Evolutionary conservation across 2,329 filamentous ascomycete genomes (phyloP).

Genomic region (Diaporthe batatas): DNA sequence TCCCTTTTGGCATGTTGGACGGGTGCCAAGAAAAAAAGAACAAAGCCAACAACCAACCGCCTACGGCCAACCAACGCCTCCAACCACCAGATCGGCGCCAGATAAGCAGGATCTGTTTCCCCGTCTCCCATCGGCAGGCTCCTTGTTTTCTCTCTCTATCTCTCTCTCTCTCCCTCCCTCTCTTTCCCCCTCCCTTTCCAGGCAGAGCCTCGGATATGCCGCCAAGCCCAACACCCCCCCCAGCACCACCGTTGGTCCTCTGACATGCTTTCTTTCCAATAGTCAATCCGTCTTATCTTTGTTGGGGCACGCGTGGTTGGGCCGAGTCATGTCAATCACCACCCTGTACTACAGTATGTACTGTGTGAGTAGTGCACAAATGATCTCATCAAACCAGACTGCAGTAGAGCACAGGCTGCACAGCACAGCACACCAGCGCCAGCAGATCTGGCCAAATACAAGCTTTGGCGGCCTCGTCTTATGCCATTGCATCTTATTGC

Average conservation of each 20-base stretch:
- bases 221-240: slow-evolving; percentile 15
- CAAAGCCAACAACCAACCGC: background rate
- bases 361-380: no score
- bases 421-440: no score
- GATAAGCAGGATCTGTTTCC: background rate
- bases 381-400: slow-evolving; percentile 17
- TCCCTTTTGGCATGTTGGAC: background rate
- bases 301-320: background rate
- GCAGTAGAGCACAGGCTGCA: no score
- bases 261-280: slow-evolving; percentile 11
- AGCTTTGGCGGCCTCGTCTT: background rate
- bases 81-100: background rate
- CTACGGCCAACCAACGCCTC: background rate
- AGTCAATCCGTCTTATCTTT: slow-evolving; percentile 15
- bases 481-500: slow-evolving; percentile 24
- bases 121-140: slow-evolving; percentile 5
- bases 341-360: no score
- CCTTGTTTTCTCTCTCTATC: background rate
- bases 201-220: background rate
- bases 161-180: background rate
- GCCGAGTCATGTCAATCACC: slow-evolving; percentile 13
- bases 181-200: background rate
- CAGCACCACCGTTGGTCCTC: background rate
- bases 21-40: background rate
- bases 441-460: background rate